These are phyloP conservation scores for Botrytis fragariae DNA, from an alignment of 2,329 filamentous ascomycete species.

Conservation along the genomic window DNA sequence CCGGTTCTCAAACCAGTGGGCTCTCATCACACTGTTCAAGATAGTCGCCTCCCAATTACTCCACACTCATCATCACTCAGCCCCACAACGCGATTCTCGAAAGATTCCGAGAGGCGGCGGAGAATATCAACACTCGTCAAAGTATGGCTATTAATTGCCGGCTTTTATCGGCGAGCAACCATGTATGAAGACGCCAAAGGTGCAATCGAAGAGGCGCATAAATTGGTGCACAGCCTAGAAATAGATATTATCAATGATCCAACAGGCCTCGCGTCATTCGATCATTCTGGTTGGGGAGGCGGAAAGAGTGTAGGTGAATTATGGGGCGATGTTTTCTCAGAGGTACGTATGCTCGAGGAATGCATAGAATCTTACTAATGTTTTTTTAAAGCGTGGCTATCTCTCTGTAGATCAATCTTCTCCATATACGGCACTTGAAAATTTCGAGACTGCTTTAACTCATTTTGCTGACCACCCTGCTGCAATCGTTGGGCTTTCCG, in stretches of 20 bases:
- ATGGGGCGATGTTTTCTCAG: slow-evolving; percentile 78
- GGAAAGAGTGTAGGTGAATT: slow-evolving; percentile 79
- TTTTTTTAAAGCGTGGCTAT: slow-evolving; percentile 34
- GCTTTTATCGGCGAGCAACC: slow-evolving; percentile 78
- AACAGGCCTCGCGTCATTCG: slow-evolving; percentile 60
- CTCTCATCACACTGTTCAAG: slow-evolving; percentile 23
- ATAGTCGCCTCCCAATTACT: slow-evolving; percentile 26
- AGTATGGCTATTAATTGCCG: slow-evolving; percentile 88
- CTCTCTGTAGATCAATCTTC: slow-evolving; percentile 33
- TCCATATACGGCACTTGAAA: slow-evolving; percentile 67
- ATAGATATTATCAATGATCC: slow-evolving; percentile 60
- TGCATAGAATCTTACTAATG: slow-evolving; percentile 34
- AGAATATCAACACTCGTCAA: slow-evolving; percentile 61
- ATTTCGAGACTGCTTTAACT: slow-evolving; percentile 80
- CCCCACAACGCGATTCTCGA: slow-evolving; percentile 47
- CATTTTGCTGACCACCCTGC: slow-evolving; percentile 76
- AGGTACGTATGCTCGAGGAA: slow-evolving; percentile 54
- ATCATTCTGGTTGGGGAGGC: slow-evolving; percentile 70
- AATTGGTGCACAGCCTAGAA: slow-evolving; percentile 71
- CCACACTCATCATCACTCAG: slow-evolving; percentile 27
- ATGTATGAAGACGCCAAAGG: slow-evolving; percentile 78
- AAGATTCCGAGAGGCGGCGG: slow-evolving; percentile 51
- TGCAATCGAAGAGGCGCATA: slow-evolving; percentile 77
- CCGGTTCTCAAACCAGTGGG: slow-evolving; percentile 24
- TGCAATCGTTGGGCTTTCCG: slow-evolving; percentile 78